Conservation (phyloP, 345 rosid species). For the Brassica napus region DNA sequence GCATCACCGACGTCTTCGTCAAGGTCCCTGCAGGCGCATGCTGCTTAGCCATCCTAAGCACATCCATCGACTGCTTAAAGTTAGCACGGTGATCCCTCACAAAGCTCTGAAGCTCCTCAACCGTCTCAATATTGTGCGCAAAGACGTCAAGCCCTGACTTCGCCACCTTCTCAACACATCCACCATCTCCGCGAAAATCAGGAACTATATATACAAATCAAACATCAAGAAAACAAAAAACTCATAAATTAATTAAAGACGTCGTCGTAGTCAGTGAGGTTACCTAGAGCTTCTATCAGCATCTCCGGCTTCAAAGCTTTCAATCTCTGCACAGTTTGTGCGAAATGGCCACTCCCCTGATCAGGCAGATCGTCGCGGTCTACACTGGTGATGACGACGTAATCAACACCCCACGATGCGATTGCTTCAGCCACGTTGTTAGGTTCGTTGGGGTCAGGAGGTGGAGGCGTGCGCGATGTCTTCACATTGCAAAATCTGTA, state of each 20-base stretch:
- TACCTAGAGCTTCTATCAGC: slow-evolving; percentile 93
- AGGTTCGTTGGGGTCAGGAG: slow-evolving; percentile 91
- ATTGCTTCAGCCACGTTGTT: slow-evolving; percentile 92
- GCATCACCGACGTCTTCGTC: slow-evolving; percentile 93
- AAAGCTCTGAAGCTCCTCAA: slow-evolving; percentile 84
- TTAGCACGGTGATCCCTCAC: slow-evolving; percentile 96
- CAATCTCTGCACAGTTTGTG: slow-evolving; percentile 76
- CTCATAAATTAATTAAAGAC: no score
- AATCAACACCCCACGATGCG: slow-evolving; percentile 96
- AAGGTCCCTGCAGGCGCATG: slow-evolving; percentile 77
- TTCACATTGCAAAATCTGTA: slow-evolving; percentile 82
- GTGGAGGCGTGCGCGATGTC: slow-evolving; percentile 92
- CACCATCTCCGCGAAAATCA: slow-evolving; percentile 83
- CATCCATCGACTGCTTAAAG: slow-evolving; percentile 91
- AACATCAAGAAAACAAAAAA: no score
- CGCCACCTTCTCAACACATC: slow-evolving; percentile 83
- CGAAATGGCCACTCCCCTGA: slow-evolving; percentile 85
- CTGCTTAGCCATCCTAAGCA: slow-evolving; percentile 83
- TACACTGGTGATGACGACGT: slow-evolving; percentile 88
- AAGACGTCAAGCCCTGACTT: slow-evolving; percentile 86
- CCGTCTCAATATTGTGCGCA: slow-evolving; percentile 98
- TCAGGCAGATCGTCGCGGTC: slow-evolving; percentile 88
- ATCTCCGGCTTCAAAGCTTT: slow-evolving; percentile 80
- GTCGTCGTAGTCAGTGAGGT: background rate
- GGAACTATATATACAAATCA: slow-evolving; percentile 57